These are phyloP conservation scores for Medicago lupulina DNA, from an alignment of 306 rosid genomes.

Conservation along the genomic window DNA sequence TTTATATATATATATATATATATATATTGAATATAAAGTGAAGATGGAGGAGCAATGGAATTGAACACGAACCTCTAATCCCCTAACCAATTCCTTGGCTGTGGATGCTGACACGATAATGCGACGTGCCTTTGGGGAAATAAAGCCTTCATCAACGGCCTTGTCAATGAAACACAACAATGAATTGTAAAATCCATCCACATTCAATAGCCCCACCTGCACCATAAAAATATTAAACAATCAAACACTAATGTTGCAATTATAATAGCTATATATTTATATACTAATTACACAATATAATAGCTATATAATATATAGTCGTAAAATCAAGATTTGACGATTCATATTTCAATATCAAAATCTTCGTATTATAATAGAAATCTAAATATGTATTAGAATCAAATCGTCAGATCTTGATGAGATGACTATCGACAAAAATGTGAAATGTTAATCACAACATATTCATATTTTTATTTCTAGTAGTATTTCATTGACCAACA, in stretches of 20 bases:
- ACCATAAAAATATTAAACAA: constrained; percentile 31
- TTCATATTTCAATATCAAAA: too few species aligned
- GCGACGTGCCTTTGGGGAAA: constrained; percentile 95
- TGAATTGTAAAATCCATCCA: constrained; percentile 95
- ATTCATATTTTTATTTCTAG: neutral
- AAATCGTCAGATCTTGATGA: too few species aligned
- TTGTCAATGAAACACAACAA: constrained; percentile 87
- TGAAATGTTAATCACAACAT: too few species aligned
- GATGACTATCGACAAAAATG: too few species aligned
- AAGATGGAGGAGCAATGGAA: neutral
- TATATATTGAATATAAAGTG: neutral
- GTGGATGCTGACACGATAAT: constrained; percentile 98
- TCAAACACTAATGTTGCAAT: constrained; percentile 26
- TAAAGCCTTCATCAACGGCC: constrained; percentile 99
- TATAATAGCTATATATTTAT: neutral
- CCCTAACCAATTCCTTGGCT: constrained; percentile 79
- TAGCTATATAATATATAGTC: too few species aligned
- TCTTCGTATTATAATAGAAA: too few species aligned
- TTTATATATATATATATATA: neutral
- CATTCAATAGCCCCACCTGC: constrained; percentile 98
- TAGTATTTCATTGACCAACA: constrained; percentile 56
- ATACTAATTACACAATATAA: too few species aligned
- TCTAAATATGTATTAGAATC: too few species aligned
- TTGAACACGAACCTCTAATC: constrained; percentile 72
- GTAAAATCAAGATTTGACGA: too few species aligned